Evolutionary conservation across 306 rosid species (phyloP).

Genomic region (Cucurbita ficifolia): DNA sequence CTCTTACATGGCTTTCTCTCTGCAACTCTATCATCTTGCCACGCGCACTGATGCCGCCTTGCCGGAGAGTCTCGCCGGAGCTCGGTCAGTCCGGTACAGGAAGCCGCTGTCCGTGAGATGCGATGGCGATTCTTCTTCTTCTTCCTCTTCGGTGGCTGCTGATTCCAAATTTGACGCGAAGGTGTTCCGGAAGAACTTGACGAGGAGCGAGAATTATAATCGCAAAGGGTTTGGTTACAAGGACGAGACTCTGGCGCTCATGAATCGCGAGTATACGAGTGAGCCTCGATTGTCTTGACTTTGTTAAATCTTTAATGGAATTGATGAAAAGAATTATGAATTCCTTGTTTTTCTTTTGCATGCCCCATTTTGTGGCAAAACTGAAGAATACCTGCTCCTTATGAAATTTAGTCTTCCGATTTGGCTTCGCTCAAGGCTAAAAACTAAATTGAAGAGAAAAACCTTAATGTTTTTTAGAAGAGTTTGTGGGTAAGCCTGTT

Average conservation of each 20-base stretch:
- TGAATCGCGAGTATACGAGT: conserved; percentile 89
- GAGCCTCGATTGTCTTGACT: neutral
- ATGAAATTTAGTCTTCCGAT: neutral
- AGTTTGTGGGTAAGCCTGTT: neutral
- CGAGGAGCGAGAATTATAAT: conserved; percentile 74
- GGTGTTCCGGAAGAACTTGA: conserved; percentile 74
- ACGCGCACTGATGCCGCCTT: conserved; percentile 24
- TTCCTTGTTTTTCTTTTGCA: neutral
- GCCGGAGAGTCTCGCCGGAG: conserved; percentile 19
- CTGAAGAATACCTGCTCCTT: neutral
- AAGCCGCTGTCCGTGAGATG: conserved; percentile 40
- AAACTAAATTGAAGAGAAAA: neutral
- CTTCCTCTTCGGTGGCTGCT: conserved; percentile 18
- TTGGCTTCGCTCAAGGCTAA: neutral
- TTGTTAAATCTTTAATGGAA: neutral
- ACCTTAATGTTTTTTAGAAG: neutral
- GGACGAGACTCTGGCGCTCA: conserved; percentile 72
- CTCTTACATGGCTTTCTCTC: conserved; percentile 48
- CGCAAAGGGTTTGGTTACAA: conserved; percentile 80
- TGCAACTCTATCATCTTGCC: conserved; percentile 47
- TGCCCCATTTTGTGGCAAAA: neutral
- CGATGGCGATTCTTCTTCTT: conserved; percentile 27
- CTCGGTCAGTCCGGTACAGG: conserved; percentile 21
- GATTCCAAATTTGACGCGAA: conserved; percentile 70
- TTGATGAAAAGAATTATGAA: neutral